phyloP scores from a whole-genome alignment of 2,329 filamentous ascomycete species.

The Lasiodiplodia theobromae region DNA sequence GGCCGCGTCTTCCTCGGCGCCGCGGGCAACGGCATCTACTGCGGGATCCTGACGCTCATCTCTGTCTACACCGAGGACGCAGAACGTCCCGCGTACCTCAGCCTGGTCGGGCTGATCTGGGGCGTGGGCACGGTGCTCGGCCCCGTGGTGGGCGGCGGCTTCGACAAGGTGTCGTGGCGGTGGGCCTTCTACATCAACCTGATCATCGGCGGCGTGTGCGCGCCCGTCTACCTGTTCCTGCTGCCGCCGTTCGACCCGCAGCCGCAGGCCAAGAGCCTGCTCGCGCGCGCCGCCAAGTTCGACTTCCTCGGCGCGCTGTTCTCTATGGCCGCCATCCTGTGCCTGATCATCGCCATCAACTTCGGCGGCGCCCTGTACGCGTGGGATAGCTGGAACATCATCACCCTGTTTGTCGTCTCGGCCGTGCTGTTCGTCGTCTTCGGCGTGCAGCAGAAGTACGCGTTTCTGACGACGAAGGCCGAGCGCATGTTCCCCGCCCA shows the following conservation, averaged over 20 bases:
- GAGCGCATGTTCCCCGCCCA: conserved; percentile 59
- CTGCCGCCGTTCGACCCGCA: conserved; percentile 35
- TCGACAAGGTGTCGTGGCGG: conserved; percentile 50
- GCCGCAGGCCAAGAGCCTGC: neutral
- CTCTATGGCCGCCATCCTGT: conserved; percentile 50
- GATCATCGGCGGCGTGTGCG: conserved; percentile 26
- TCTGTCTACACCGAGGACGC: conserved; percentile 59
- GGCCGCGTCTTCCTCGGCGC: conserved; percentile 63
- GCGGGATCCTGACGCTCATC: conserved; percentile 43
- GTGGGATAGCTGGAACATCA: conserved; percentile 55
- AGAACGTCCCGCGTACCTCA: conserved; percentile 52
- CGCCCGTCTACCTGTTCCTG: conserved; percentile 39
- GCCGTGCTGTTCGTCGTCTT: conserved; percentile 54
- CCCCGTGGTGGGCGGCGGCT: conserved; percentile 42
- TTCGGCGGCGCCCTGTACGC: conserved; percentile 59
- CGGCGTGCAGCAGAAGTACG: conserved; percentile 53
- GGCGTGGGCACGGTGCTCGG: conserved; percentile 40
- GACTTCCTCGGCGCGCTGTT: conserved; percentile 53
- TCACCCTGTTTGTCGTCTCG: conserved; percentile 56
- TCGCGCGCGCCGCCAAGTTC: conserved; percentile 28
- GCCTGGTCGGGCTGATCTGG: conserved; percentile 38
- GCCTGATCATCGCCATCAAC: conserved; percentile 57
- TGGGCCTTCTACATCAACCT: conserved; percentile 57
- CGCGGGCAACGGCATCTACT: conserved; percentile 55
- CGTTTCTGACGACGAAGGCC: conserved; percentile 53